A percentile compares a stretch with the other conserved stretches of the same genome.
phyloP scores from a whole-genome alignment of 2,329 filamentous ascomycete species.

The Verticillium tricorpus region DNA sequence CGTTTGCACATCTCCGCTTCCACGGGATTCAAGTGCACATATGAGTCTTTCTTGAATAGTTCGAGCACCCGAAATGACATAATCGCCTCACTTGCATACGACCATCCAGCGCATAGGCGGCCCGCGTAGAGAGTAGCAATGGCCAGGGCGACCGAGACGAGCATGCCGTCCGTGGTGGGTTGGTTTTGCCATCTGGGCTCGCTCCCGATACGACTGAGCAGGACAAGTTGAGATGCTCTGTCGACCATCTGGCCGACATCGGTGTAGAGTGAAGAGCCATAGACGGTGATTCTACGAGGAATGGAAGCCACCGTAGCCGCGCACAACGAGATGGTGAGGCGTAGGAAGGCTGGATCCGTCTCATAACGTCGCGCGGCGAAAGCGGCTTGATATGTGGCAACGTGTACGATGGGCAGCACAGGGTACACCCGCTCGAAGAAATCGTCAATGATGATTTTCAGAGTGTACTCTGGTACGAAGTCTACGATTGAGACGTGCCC shows the following conservation, averaged over 20 bases:
- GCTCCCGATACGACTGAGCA: not conserved
- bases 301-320: constrained; percentile 17
- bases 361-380: constrained; percentile 10
- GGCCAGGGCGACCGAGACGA: not conserved
- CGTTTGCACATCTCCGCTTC: constrained; percentile 16
- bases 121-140: not conserved
- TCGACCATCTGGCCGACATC: constrained; percentile 2
- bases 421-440: constrained; percentile 16
- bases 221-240: not conserved
- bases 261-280: constrained; percentile 1
- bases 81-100: not conserved
- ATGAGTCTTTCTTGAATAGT: not conserved
- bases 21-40: not conserved
- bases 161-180: not conserved
- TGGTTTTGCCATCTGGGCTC: not conserved
- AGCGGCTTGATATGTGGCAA: constrained; percentile 9
- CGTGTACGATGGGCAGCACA: constrained; percentile 15
- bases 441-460: constrained; percentile 15
- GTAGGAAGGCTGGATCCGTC: constrained; percentile 13
- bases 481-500: constrained; percentile 8
- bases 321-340: constrained; percentile 16
- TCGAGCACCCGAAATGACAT: not conserved
- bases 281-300: constrained; percentile 11
- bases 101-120: not conserved
- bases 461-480: constrained; percentile 13